Conservation (phyloP, 2,329 filamentous ascomycete species). For the Davidsoniella australis region DNA sequence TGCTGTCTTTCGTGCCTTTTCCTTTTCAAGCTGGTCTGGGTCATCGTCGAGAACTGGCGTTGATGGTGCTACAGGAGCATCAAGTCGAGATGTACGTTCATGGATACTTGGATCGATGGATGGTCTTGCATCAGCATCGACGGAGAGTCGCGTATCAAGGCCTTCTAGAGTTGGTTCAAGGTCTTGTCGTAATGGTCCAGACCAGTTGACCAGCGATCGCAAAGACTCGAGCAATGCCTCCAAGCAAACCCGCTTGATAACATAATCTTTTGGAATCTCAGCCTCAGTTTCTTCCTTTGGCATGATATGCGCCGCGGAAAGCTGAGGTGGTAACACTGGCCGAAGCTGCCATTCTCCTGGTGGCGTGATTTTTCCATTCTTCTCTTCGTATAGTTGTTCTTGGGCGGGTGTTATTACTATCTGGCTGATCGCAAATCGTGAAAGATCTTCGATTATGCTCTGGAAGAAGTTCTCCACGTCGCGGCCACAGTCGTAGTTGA, state of each 20-base stretch:
- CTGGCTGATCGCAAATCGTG: constrained; percentile 66
- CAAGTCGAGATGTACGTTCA: constrained; percentile 43
- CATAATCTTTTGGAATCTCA: constrained; percentile 73
- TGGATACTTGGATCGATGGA: constrained; percentile 51
- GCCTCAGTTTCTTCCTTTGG: constrained; percentile 43
- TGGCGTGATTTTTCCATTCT: constrained; percentile 42
- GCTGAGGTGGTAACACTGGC: constrained; percentile 68
- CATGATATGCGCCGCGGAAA: constrained; percentile 62
- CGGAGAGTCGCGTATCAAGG: constrained; percentile 22
- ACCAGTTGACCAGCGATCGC: constrained; percentile 85
- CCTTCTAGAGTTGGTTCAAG: constrained; percentile 18
- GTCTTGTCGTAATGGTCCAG: constrained; percentile 47
- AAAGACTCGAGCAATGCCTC: constrained; percentile 80
- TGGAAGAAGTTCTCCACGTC: constrained; percentile 97
- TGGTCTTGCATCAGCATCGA: constrained; percentile 30
- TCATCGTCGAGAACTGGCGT: constrained; percentile 71
- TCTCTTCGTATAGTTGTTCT: constrained; percentile 76
- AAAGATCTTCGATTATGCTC: constrained; percentile 81
- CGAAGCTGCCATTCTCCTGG: constrained; percentile 70
- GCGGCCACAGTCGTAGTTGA: constrained; percentile 96
- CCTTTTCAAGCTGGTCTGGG: constrained; percentile 81
- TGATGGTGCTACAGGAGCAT: constrained; percentile 31
- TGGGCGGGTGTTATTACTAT: constrained; percentile 59
- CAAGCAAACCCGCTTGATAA: constrained; percentile 75
- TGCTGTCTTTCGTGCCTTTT: constrained; percentile 86